Conservation (phyloP, 148 eudicot species). For the Fagopyrum homotropicum region DNA sequence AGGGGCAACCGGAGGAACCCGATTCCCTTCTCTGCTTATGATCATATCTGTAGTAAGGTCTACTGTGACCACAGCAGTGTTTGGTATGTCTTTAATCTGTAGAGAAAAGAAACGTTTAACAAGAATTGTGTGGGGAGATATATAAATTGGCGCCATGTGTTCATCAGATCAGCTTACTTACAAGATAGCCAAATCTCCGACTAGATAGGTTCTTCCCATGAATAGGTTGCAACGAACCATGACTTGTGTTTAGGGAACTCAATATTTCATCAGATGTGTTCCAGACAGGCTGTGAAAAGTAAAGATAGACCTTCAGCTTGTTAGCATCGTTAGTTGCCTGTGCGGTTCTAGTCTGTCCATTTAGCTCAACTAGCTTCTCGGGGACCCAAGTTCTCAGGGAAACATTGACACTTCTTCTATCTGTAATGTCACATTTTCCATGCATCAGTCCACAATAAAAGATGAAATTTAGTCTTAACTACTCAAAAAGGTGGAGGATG, state of each 20-base stretch:
- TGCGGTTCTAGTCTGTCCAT: slow-evolving; percentile 64
- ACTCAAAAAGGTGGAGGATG: not conserved
- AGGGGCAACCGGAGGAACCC: slow-evolving; percentile 71
- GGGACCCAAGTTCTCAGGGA: slow-evolving; percentile 68
- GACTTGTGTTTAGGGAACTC: slow-evolving; percentile 39
- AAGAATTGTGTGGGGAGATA: not conserved
- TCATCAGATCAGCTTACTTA: slow-evolving; percentile 19
- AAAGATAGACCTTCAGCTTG: slow-evolving; percentile 66
- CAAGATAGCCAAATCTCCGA: slow-evolving; percentile 81
- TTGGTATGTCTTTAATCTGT: slow-evolving; percentile 56
- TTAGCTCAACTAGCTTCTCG: slow-evolving; percentile 56
- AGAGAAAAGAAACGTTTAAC: not conserved
- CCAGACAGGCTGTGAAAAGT: slow-evolving; percentile 70
- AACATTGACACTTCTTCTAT: slow-evolving; percentile 65
- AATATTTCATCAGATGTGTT: slow-evolving; percentile 70
- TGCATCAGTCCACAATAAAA: not conserved
- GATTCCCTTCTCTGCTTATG: slow-evolving; percentile 64
- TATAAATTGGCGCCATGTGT: not conserved
- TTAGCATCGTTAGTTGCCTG: slow-evolving; percentile 60
- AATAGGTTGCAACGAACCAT: slow-evolving; percentile 65
- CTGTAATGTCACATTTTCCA: slow-evolving; percentile 26
- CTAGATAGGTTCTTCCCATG: slow-evolving; percentile 42
- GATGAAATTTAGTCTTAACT: not conserved
- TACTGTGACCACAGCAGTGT: slow-evolving; percentile 47
- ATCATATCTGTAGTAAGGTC: slow-evolving; percentile 50